phyloP scores from a whole-genome alignment of 2,329 filamentous ascomycete genomes.

The Fulvia fulva region DNA sequence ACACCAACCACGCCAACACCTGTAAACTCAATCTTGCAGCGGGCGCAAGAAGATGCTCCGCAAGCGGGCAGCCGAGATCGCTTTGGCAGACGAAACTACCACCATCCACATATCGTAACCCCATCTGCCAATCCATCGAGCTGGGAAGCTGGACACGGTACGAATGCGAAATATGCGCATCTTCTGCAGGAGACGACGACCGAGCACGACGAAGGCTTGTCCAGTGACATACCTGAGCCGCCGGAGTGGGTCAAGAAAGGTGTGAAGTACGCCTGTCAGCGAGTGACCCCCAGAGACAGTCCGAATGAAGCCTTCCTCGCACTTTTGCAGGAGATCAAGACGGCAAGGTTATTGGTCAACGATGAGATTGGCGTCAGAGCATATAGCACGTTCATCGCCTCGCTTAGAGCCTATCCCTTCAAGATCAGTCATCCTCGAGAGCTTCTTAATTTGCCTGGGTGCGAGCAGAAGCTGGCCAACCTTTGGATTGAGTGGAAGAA shows the following conservation, averaged over 20 bases:
- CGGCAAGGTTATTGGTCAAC: conserved; percentile 63
- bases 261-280: conserved; percentile 73
- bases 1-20: conserved; percentile 4
- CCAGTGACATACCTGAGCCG: conserved; percentile 55
- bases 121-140: conserved; percentile 17
- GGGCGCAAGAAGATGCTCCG: conserved; percentile 46
- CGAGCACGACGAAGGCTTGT: conserved; percentile 61
- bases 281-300: conserved; percentile 64
- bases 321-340: conserved; percentile 69
- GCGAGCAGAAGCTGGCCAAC: conserved; percentile 71
- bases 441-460: conserved; percentile 64
- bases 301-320: conserved; percentile 74
- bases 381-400: conserved; percentile 82
- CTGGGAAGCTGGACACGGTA: conserved; percentile 31
- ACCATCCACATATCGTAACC: conserved; percentile 13
- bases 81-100: conserved; percentile 23
- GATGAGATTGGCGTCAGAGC: conserved; percentile 79
- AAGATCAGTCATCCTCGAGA: conserved; percentile 44
- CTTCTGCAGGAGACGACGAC: conserved; percentile 70
- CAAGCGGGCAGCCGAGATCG: conserved; percentile 15
- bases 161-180: conserved; percentile 35
- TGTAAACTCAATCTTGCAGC: conserved; percentile 42
- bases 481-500: conserved; percentile 73
- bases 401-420: conserved; percentile 75
- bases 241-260: conserved; percentile 66